Base-by-base conservation (phyloP, 208 protist genomes). In the Acanthamoeba royreba region DNA sequence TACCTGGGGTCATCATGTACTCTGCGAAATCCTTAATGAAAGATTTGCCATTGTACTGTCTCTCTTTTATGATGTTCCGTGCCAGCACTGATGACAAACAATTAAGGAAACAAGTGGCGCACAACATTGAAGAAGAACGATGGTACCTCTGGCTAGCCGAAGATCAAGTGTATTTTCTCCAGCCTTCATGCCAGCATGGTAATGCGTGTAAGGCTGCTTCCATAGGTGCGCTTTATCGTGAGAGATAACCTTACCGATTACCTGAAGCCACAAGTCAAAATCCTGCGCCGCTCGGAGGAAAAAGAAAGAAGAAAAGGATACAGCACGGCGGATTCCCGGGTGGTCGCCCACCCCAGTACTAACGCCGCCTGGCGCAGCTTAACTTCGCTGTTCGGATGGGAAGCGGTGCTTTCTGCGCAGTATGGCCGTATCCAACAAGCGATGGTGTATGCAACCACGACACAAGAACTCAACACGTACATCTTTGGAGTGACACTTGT, bases 1-100 rank as follows among this genome's bases (percentile, higher is more conserved):
- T 43, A 77, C 92, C 92, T n/a, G 92, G 92, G 4, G 66, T 94
- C 45, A 52, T 88, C 92, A 94, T 94, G 33, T 93, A 94, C 22
- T 94, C 83, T 8, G 46, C 88, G 35, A 74, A 94, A 38, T 92
- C 52, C 7, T 93, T 28, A n/a, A 94, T 33, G 66, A 43, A 94
- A 4, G 55, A 45, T 19, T 9, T 8, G 5, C 31, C 79, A 49
- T 94, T 46, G 81, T 94, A 94, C 22, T 7, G 17, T 11, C 83
- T 4, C 33, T 45, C 55, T 31, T 93, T 43, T 22, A 66, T n/a
- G 9, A 94, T 49, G 46, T 33, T 92, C 8, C 79, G 92, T 45
- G 31, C 13, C 53, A 94, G 28, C 9, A 94, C 92, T 63, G 49
- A 31, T n/a, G 38, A 31, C 22, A 19, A 31, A 49, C 19, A 45